Evolutionary conservation across 2,329 filamentous ascomycete species (phyloP).

Genomic region (Aspergillus jensenii): DNA sequence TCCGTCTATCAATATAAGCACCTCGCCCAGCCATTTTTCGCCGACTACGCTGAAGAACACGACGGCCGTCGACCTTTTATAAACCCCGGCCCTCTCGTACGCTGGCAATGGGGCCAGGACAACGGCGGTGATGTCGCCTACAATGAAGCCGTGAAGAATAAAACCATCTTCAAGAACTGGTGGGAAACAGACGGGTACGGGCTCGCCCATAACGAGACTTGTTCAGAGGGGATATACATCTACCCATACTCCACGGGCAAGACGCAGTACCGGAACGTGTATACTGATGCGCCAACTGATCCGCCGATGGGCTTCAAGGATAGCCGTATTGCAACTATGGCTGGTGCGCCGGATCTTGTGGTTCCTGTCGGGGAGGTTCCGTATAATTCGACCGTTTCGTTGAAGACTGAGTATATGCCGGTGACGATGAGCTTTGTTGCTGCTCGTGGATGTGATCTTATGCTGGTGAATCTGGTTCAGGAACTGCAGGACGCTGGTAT

Average conservation of each 20-base stretch:
- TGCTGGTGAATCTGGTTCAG: constrained; percentile 30
- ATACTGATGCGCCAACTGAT: background rate
- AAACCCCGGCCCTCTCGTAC: constrained; percentile 28
- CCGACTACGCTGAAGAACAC: constrained; percentile 23
- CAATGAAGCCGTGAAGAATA: constrained; percentile 29
- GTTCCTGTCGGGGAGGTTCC: constrained; percentile 20
- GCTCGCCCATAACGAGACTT: background rate
- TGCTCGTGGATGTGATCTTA: constrained; percentile 32
- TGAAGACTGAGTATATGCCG: constrained; percentile 31
- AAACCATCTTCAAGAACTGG: constrained; percentile 27
- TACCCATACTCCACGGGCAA: background rate
- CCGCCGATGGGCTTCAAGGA: background rate
- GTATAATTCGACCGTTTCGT: background rate
- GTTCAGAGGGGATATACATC: background rate
- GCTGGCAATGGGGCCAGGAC: constrained; percentile 23
- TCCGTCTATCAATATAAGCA: constrained; percentile 22
- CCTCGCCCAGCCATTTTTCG: constrained; percentile 24
- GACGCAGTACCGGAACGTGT: background rate
- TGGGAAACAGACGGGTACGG: background rate
- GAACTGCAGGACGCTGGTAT: constrained; percentile 27
- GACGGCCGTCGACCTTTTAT: constrained; percentile 28
- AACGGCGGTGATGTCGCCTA: constrained; percentile 17
- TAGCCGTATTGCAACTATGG: constrained; percentile 21
- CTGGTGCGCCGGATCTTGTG: constrained; percentile 29
- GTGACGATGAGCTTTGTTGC: constrained; percentile 30